Percentiles rank a stretch among this genome's conserved stretches.
These are phyloP conservation scores for Vaccinium myrtillus DNA, from an alignment of 148 eudicot species.

Conservation along the genomic window DNA sequence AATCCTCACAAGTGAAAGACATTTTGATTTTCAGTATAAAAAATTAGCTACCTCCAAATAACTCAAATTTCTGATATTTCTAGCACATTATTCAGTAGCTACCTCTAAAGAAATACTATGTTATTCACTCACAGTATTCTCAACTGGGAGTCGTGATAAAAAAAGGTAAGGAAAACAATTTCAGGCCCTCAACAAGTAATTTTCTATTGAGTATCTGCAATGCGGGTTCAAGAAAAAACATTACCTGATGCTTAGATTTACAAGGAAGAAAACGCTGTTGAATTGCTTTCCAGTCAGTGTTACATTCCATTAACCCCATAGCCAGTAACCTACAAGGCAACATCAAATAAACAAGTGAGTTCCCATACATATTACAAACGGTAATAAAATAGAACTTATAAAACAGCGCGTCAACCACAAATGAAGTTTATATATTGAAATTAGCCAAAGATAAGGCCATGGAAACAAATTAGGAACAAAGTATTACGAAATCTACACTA, in stretches of 20 bases:
- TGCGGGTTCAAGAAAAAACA: slow-evolving; percentile 12
- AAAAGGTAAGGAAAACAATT: neutral
- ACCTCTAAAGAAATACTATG: neutral
- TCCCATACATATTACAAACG: slow-evolving; percentile 9
- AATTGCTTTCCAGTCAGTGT: slow-evolving; percentile 89
- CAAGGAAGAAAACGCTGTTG: slow-evolving; percentile 89
- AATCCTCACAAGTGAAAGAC: neutral
- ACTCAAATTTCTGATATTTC: neutral
- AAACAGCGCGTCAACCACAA: neutral
- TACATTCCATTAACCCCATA: slow-evolving; percentile 86
- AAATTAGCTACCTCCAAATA: neutral
- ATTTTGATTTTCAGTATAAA: neutral
- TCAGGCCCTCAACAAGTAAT: neutral
- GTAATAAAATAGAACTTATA: neutral
- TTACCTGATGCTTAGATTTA: slow-evolving; percentile 93
- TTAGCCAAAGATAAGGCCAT: neutral
- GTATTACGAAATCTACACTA: neutral
- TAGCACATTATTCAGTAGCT: neutral
- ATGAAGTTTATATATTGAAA: neutral
- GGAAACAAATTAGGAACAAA: slow-evolving; percentile 3
- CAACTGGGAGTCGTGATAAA: neutral
- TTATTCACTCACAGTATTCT: neutral
- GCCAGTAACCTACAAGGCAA: slow-evolving; percentile 68
- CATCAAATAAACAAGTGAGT: slow-evolving; percentile 14
- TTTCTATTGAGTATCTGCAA: neutral